Base-by-base conservation (phyloP, 2,329 filamentous ascomycete genomes). In the Emergomyces africanus region DNA sequence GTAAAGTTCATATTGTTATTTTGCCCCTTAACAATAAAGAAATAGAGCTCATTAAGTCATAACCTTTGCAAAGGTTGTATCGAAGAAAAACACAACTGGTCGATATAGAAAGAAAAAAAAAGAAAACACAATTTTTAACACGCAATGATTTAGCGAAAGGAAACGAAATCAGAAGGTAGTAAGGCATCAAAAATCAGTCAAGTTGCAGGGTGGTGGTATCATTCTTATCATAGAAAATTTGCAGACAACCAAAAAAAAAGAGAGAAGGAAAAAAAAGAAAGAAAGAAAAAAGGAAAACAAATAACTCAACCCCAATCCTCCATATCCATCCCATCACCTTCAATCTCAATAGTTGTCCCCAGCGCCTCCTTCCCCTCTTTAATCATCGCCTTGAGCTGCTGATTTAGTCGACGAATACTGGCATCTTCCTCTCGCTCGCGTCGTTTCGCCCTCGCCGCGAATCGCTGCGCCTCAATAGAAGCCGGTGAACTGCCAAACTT, bases 291-390 rank as follows among this genome's bases (percentile, higher is more conserved):
- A 39, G 33, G n/a, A 15, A 9, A 54, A 54, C 14, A 9, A 53
- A 33, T 30, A 53, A 15, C 25, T 66, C 55, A 69, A 51, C 69
- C 66, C 57, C 64, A 71, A 57, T 74, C 68, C 25, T 69, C 72
- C 67, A 74, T 42, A 54, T 67, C 66, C 62, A 67, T 70, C 48
- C 70, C 75, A 42, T 75, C 75, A 41, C 75, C 74, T 44, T 83
- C 80, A 49, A 90, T 79, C 68, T 88, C 84, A 55, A 89, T 77
- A 46, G 78, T 87, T 23, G 87, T 88, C 1, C 86, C 91, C 20
- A 99, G 74, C 1, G 94, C 94, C 71, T 94, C 87, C 66, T 87
- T 87, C 0, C 91, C 94, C 72, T 97, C 87, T 1, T 85, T 81
- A 58, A 99, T 95, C 87, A 99, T 90, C 39, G 86, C 87, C 68